A percentile compares a stretch with the other conserved stretches of the same genome.
phyloP scores from a whole-genome alignment of 2,329 filamentous ascomycete genomes.

The Graphiopsis chlorocephala region DNA sequence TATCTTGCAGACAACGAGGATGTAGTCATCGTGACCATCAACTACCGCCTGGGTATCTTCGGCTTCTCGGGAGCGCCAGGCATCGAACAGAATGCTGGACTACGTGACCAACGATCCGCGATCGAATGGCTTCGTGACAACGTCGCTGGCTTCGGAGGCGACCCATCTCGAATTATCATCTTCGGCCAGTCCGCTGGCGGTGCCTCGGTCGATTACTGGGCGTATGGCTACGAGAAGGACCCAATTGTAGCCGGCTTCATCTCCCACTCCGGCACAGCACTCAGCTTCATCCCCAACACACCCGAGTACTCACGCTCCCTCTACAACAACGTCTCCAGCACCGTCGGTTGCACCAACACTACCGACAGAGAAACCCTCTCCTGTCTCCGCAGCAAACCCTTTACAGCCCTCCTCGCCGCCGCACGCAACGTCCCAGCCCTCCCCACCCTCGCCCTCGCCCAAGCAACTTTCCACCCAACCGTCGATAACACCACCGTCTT shows the following conservation, averaged over 20 bases:
- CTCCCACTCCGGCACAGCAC: slow-evolving; percentile 38
- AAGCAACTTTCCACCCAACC: slow-evolving; percentile 23
- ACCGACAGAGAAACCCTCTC: slow-evolving; percentile 38
- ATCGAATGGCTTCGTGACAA: slow-evolving; percentile 54
- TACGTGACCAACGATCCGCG: slow-evolving; percentile 54
- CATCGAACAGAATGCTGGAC: slow-evolving; percentile 46
- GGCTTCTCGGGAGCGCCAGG: slow-evolving; percentile 40
- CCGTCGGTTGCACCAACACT: slow-evolving; percentile 38
- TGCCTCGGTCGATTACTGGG: slow-evolving; percentile 30
- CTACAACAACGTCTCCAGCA: slow-evolving; percentile 27
- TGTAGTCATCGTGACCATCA: slow-evolving; percentile 43
- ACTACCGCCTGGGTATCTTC: slow-evolving; percentile 44
- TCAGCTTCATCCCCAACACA: slow-evolving; percentile 47
- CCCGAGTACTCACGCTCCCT: neutral
- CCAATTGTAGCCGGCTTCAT: slow-evolving; percentile 41
- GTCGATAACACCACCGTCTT: slow-evolving; percentile 25
- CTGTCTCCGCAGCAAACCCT: slow-evolving; percentile 21
- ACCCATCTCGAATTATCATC: slow-evolving; percentile 25
- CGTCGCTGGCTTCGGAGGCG: slow-evolving; percentile 52
- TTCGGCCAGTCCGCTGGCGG: slow-evolving; percentile 32
- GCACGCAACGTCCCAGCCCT: slow-evolving; percentile 15
- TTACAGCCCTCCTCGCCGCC: slow-evolving; percentile 17
- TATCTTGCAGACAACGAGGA: slow-evolving; percentile 38
- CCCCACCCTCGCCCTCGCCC: slow-evolving; percentile 15
- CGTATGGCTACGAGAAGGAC: slow-evolving; percentile 35